phyloP scores from a whole-genome alignment of 345 rosid genomes.

The Camelina neglecta region DNA sequence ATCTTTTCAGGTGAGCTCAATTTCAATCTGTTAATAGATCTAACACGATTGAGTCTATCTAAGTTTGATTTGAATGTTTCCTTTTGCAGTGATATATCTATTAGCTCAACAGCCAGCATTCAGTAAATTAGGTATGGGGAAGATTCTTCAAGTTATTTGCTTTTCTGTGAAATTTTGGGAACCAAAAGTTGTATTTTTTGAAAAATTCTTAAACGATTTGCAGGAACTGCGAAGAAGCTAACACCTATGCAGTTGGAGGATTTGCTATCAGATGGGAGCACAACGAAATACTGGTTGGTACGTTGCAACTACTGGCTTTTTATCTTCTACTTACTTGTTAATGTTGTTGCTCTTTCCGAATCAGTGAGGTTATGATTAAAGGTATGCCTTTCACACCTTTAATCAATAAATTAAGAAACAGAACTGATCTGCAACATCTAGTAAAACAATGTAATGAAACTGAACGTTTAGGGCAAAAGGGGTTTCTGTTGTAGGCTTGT shows the following conservation, averaged over 20 bases:
- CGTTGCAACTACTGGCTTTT: conserved; percentile 40
- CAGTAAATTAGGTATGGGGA: conserved; percentile 62
- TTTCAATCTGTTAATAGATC: conserved; percentile 13
- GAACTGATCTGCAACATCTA: background rate
- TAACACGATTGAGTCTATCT: background rate
- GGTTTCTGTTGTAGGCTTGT: background rate
- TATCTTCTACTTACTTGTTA: conserved; percentile 9
- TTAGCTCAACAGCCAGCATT: conserved; percentile 74
- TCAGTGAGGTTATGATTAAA: background rate
- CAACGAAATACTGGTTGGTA: conserved; percentile 92
- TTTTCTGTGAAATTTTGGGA: background rate
- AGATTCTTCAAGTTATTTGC: background rate
- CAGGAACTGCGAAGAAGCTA: conserved; percentile 69
- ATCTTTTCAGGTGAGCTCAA: conserved; percentile 58
- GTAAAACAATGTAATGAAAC: background rate
- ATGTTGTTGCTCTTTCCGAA: background rate
- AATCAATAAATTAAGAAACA: background rate
- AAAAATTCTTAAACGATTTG: conserved; percentile 28
- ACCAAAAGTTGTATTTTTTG: conserved; percentile 4
- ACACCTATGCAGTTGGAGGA: conserved; percentile 92
- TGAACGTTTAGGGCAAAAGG: background rate
- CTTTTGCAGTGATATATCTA: conserved; percentile 66
- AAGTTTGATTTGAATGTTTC: conserved; percentile 20
- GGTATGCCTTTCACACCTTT: too few relatives aligned
- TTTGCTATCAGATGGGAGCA: conserved; percentile 71